A percentile compares a stretch with the other conserved stretches of the same genome.
These are phyloP conservation scores for Xerocomus spinulosus DNA, from an alignment of 768 basidiomycete species.

Conservation along the genomic window DNA sequence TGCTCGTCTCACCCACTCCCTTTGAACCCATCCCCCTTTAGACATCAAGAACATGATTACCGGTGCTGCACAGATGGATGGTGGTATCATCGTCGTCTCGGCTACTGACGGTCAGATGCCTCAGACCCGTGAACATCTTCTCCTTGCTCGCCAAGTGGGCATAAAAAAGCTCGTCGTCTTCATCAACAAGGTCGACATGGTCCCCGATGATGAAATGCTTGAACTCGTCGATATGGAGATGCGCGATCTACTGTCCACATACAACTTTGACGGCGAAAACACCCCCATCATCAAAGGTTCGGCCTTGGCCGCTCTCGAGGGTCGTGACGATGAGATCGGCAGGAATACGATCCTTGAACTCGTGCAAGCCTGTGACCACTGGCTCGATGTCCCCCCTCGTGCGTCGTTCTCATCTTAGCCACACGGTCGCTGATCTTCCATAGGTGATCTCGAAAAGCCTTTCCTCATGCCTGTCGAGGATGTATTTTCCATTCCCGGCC, in stretches of 20 bases:
- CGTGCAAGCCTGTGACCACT: slow-evolving; percentile 81
- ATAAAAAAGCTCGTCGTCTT: slow-evolving; percentile 97
- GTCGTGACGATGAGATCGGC: slow-evolving; percentile 76
- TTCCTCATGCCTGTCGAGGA: slow-evolving; percentile 97
- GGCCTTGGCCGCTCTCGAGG: slow-evolving; percentile 91
- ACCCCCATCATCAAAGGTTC: slow-evolving; percentile 99
- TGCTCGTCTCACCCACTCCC: not conserved
- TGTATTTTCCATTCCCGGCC: slow-evolving; percentile 95
- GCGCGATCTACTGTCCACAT: slow-evolving; percentile 86
- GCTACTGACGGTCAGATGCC: slow-evolving; percentile 99
- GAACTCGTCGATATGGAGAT: slow-evolving; percentile 99
- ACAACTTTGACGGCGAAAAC: slow-evolving; percentile 95
- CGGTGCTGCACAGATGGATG: slow-evolving; percentile 97
- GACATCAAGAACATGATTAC: slow-evolving; percentile 99
- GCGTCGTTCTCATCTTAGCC: slow-evolving; percentile 27
- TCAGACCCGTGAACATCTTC: slow-evolving; percentile 96
- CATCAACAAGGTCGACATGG: slow-evolving; percentile 99
- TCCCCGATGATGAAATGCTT: slow-evolving; percentile 96
- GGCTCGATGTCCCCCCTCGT: slow-evolving; percentile 94
- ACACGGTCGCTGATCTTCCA: slow-evolving; percentile 1
- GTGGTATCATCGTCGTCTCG: slow-evolving; percentile 93
- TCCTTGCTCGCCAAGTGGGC: slow-evolving; percentile 96
- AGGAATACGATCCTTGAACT: slow-evolving; percentile 75
- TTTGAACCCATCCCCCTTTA: slow-evolving; percentile 27
- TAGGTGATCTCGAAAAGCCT: slow-evolving; percentile 95